Base-by-base conservation (phyloP, 1,139 yeast genomes). In the Lodderomyces jiufengensis region DNA sequence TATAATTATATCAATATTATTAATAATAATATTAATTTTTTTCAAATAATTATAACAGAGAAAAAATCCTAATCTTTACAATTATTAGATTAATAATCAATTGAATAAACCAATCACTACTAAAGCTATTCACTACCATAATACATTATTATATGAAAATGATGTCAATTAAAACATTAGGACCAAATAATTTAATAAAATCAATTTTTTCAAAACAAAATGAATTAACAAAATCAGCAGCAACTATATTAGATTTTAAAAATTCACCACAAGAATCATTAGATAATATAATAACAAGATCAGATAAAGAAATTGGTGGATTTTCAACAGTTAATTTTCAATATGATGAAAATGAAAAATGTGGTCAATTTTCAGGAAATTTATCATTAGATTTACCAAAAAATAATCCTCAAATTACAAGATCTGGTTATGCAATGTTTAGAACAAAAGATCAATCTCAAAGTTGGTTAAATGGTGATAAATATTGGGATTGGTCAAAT, bases 391-490 rank as follows among this genome's bases (percentile, higher is more conserved):
- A 84, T 48, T 73, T 84, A 36, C 95, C 95, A 12, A 73, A 77
- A 42, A 76, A 78, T 45, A 70, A 76, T 31, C 87, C 88, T 0
- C 82, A 78, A 35, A 74, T 84, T 27, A 73, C 80, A 12, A 69
- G 84, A 34, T 76, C 86, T 5, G 95, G 95, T 1, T 86, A 86
- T 61, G 88, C 95, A 33, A 84, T 86, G 94, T 84, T 84, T 60
- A 73, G 95, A 45, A 84, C 95, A 2, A 72, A 66, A 45, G 86
- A 83, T 52, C 78, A 73, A 46, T 66, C 54, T 56, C 77, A 61
- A 54, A 70, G 64, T 49, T 73, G 70, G 78, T 60, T 57, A 40
- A 64, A 58, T 30, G 70, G 73, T 9, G 62, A 69, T 38, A 57
- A 59, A 28, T 73, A 60, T 50, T 77, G 84, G 84, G 83, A 82